These are phyloP conservation scores for Huntiella savannae DNA, from an alignment of 2,329 filamentous ascomycete species.

Conservation along the genomic window DNA sequence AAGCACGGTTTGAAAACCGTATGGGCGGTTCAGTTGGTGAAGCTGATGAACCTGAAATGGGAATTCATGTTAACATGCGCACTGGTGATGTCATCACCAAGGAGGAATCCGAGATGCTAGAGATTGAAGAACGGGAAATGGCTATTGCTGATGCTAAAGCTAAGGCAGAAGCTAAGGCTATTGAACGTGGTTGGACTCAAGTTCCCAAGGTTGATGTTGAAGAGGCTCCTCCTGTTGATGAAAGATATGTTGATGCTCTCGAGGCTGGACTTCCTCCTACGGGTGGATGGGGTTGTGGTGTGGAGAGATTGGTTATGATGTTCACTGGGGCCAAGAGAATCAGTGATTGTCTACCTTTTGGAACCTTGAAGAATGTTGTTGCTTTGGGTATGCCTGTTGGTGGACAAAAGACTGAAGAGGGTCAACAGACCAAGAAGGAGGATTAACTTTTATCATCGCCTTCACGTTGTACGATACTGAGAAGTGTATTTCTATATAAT, in stretches of 20 bases:
- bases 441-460: too few relatives aligned
- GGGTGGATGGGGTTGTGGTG: constrained; percentile 86
- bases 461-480: too few relatives aligned
- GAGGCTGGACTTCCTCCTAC: constrained; percentile 89
- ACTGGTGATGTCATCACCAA: constrained; percentile 9
- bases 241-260: constrained; percentile 66
- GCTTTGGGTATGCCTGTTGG: constrained; percentile 18
- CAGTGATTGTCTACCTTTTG: constrained; percentile 73
- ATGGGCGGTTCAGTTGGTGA: constrained; percentile 15
- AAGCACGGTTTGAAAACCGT: constrained; percentile 14
- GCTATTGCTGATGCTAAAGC: constrained; percentile 11
- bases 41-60: constrained; percentile 15
- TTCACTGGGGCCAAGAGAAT: constrained; percentile 65
- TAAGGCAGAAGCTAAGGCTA: constrained; percentile 23
- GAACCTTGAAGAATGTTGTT: constrained; percentile 54
- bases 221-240: constrained; percentile 38
- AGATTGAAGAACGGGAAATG: not conserved
- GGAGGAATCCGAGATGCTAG: constrained; percentile 12
- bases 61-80: constrained; percentile 20
- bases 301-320: constrained; percentile 84
- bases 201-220: constrained; percentile 11
- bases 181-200: not conserved
- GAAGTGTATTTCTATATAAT: too few relatives aligned
- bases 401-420: constrained; percentile 9
- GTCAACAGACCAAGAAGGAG: constrained; percentile 6